Evolutionary conservation across 2,329 filamentous ascomycete species (phyloP).

Genomic region (Hypoxylon sp.): DNA sequence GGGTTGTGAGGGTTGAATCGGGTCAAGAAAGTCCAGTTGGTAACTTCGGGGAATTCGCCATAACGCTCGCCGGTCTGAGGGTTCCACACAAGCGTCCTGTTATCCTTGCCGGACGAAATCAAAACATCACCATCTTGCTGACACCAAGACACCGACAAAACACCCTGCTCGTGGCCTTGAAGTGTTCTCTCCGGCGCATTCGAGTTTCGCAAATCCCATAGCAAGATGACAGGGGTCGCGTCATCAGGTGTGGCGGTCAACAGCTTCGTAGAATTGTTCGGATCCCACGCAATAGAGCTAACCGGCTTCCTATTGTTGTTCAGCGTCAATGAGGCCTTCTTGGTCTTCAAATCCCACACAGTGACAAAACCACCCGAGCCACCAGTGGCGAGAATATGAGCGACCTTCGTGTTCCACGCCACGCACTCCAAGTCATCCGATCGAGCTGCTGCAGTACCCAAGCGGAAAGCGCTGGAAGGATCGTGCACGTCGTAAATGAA

Average conservation of each 20-base stretch:
- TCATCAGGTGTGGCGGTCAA: conserved; percentile 92
- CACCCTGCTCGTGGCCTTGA: conserved; percentile 91
- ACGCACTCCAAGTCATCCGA: conserved; percentile 95
- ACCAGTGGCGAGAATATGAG: conserved; percentile 94
- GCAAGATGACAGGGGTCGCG: conserved; percentile 82
- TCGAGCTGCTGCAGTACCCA: conserved; percentile 87
- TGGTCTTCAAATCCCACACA: conserved; percentile 97
- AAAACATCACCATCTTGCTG: conserved; percentile 87
- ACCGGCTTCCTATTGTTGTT: conserved; percentile 96
- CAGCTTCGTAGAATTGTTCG: conserved; percentile 91
- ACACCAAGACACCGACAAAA: conserved; percentile 96
- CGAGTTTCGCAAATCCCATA: conserved; percentile 96
- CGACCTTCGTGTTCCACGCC: conserved; percentile 98
- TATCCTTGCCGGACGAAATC: conserved; percentile 95
- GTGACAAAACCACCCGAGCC: conserved; percentile 94
- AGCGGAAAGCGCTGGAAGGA: conserved; percentile 82
- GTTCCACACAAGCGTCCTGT: conserved; percentile 95
- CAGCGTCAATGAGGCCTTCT: conserved; percentile 94
- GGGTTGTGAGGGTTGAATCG: conserved; percentile 94
- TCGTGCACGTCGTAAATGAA: conserved; percentile 97
- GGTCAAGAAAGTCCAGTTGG: conserved; percentile 99
- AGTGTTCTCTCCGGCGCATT: conserved; percentile 91
- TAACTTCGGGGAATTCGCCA: conserved; percentile 95
- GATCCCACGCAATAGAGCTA: conserved; percentile 97
- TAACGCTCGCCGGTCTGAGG: conserved; percentile 86